A percentile compares a stretch with the other conserved stretches of the same genome.
These are phyloP conservation scores for Cardamine resedifolia DNA, from an alignment of 345 rosid genomes.

Conservation along the genomic window DNA sequence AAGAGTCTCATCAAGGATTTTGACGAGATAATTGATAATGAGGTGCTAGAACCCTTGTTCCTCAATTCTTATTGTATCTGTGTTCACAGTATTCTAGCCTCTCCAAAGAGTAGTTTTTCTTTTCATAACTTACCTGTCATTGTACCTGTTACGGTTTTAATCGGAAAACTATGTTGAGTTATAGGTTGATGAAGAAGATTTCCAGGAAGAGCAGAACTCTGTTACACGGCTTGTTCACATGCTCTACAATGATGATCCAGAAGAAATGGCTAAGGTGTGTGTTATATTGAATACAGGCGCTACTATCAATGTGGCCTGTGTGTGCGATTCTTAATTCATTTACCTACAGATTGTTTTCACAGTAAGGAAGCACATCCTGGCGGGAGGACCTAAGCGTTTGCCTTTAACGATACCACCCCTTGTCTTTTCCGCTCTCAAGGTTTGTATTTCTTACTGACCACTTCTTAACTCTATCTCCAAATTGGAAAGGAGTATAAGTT, in stretches of 20 bases:
- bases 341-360: slow-evolving; percentile 66
- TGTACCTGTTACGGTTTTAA: slow-evolving; percentile 7
- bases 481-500: not conserved
- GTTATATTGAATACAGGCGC: slow-evolving; percentile 8
- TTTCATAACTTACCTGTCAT: not conserved
- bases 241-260: slow-evolving; percentile 81
- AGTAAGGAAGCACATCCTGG: slow-evolving; percentile 77
- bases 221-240: slow-evolving; percentile 88
- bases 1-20: slow-evolving; percentile 89
- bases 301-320: not conserved
- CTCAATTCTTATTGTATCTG: slow-evolving; percentile 8
- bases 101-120: not conserved
- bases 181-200: slow-evolving; percentile 94
- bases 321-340: slow-evolving; percentile 25
- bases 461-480: slow-evolving; percentile 18
- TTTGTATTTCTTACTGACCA: slow-evolving; percentile 39
- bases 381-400: slow-evolving; percentile 87
- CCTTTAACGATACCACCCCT: slow-evolving; percentile 90
- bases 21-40: slow-evolving; percentile 54
- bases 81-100: slow-evolving; percentile 20
- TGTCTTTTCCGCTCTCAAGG: slow-evolving; percentile 86
- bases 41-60: slow-evolving; percentile 48
- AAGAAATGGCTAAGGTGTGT: slow-evolving; percentile 65
- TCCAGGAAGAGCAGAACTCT: slow-evolving; percentile 92
- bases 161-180: slow-evolving; percentile 7